These are phyloP conservation scores for Metarhizium robertsii DNA, from an alignment of 2,329 filamentous ascomycete species.

Conservation along the genomic window DNA sequence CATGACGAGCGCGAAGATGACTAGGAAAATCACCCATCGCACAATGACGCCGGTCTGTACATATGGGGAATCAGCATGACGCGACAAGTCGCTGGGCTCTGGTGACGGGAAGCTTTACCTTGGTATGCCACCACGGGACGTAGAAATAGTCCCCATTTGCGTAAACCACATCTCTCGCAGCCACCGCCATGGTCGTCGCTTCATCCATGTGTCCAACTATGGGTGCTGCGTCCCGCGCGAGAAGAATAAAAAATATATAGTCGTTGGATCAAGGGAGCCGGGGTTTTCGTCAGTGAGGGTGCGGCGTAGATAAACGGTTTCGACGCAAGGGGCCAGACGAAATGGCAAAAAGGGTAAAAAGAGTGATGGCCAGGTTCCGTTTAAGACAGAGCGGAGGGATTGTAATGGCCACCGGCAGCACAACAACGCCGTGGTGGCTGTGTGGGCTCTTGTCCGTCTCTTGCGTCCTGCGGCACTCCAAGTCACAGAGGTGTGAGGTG, in stretches of 20 bases:
- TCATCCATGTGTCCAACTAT: neutral
- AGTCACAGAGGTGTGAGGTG: conserved; percentile 1
- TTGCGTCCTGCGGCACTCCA: conserved; percentile 1
- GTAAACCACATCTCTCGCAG: conserved; percentile 1
- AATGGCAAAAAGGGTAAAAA: too few species aligned
- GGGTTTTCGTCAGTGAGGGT: too few species aligned
- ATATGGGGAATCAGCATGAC: neutral
- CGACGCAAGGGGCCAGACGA: too few species aligned
- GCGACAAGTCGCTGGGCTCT: neutral
- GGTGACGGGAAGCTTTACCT: conserved; percentile 11
- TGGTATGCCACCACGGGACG: conserved; percentile 20
- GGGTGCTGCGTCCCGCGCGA: too few species aligned
- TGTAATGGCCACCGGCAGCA: too few species aligned
- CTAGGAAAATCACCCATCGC: conserved; percentile 62
- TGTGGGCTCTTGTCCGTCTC: neutral
- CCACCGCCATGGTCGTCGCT: neutral
- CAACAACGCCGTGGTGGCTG: neutral
- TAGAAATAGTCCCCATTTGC: conserved; percentile 3
- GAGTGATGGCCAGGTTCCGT: too few species aligned
- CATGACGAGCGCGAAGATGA: conserved; percentile 48
- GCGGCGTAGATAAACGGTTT: too few species aligned
- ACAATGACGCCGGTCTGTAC: conserved; percentile 52
- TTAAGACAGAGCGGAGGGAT: too few species aligned
- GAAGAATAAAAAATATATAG: too few species aligned
- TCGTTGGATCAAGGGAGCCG: too few species aligned